Base-by-base conservation (phyloP, 2,329 filamentous ascomycete species). In the Aspergillus arachidicola region DNA sequence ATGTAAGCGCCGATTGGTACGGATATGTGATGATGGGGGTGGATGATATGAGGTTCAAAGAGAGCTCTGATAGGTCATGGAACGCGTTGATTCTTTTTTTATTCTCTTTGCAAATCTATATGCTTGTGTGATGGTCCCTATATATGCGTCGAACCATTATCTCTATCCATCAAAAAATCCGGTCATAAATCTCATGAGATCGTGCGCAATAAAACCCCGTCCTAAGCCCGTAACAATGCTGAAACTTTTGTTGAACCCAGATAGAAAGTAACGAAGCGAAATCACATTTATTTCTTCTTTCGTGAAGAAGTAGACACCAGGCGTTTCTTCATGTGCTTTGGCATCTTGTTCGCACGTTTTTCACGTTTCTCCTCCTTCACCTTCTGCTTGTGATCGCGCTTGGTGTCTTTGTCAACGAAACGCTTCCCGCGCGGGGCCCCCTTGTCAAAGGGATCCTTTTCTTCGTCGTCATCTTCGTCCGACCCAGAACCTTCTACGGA, bases 301-400 rank as follows among this genome's bases (percentile, higher is more conserved):
- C 63, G 60, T 6, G 73, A 66, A 16, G 75, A 76, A 6, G 68
- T 58, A 53, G 74, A 69, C 12, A 77, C 70, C 21, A 77, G 68
- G 2, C 70, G 70, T 84, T 97, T 98, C 86, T 99, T 99, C 38
- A 97, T 69, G 75, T 96, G 89, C 81, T 99, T 99, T 0, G 95
- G 94, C 80, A 99, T 96, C 84, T 99, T 99, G 4, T 92, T 91
- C 78, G 94, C 92, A 64, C 95, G 84, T 82, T 96, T 93, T 78
- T 97, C 94, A 41, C 93, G 89, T 82, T 97, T 97, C 73, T 94
- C 94, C 73, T 97, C 94, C 81, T 98, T 99, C 69, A 97, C 91
- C 1, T 91, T 90, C 76, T 88, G 87, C 78, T 99, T 99, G 78
- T 97, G 95, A 68, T 87, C 88, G 69, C 89, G 91, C 78, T 97